These are phyloP conservation scores for Zygotorulaspora chibaensis DNA, from an alignment of 805 yeast genomes.

Conservation along the genomic window DNA sequence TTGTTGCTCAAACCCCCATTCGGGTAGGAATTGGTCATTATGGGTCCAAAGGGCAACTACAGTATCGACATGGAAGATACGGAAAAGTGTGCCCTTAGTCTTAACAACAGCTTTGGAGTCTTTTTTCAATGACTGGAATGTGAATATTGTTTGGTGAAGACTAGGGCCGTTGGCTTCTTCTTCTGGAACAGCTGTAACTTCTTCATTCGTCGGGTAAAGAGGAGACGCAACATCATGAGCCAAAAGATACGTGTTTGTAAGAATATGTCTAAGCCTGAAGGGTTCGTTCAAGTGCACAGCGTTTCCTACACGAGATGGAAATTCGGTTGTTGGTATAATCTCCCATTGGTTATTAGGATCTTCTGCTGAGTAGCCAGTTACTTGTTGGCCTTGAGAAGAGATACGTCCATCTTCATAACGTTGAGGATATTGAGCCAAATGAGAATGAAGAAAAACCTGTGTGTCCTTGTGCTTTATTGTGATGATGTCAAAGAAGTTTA, in stretches of 20 bases:
- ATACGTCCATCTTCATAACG: conserved; percentile 96
- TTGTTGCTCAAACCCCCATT: conserved; percentile 89
- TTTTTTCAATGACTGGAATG: conserved; percentile 57
- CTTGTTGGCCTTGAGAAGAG: conserved; percentile 92
- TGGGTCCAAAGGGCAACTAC: conserved; percentile 95
- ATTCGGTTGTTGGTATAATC: conserved; percentile 58
- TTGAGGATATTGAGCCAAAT: conserved; percentile 67
- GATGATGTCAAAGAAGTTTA: conserved; percentile 71
- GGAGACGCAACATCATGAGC: conserved; percentile 98
- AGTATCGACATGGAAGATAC: conserved; percentile 76
- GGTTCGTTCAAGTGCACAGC: conserved; percentile 66
- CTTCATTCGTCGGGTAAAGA: conserved; percentile 85
- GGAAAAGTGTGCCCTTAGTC: conserved; percentile 66
- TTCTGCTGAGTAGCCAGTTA: conserved; percentile 58
- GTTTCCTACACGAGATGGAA: conserved; percentile 40
- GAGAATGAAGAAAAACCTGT: conserved; percentile 78
- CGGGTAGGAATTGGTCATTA: conserved; percentile 77
- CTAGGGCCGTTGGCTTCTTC: conserved; percentile 54
- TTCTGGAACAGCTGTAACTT: conserved; percentile 67
- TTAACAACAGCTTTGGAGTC: conserved; percentile 45
- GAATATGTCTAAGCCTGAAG: conserved; percentile 75
- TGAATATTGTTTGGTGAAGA: conserved; percentile 74
- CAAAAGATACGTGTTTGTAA: conserved; percentile 71
- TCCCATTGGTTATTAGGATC: conserved; percentile 82
- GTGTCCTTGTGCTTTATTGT: conserved; percentile 81